phyloP scores from a whole-genome alignment of 2,329 filamentous ascomycete genomes.

The Xylariaceae sp. region DNA sequence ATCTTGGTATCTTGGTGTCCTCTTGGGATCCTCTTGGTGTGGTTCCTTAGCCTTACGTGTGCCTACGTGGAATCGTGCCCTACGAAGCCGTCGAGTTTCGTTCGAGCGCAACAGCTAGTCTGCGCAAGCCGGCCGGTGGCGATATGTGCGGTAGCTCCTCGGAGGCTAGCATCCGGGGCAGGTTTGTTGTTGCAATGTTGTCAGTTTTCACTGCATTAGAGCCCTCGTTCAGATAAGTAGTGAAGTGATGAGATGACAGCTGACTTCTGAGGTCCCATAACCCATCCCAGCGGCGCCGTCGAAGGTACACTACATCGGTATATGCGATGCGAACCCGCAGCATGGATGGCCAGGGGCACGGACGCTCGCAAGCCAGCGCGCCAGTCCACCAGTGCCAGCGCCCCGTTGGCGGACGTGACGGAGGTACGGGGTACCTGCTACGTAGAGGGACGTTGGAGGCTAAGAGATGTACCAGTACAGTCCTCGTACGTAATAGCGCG shows the following conservation, averaged over 20 bases:
- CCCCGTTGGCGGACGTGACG: neutral
- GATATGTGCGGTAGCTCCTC: conserved; percentile 1
- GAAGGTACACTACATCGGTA: neutral
- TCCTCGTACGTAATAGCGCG: neutral
- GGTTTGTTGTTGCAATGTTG: conserved; percentile 1
- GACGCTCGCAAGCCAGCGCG: neutral
- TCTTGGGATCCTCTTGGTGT: no score
- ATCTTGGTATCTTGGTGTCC: no score
- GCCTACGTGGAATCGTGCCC: neutral
- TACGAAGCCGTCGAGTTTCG: neutral
- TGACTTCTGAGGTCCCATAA: conserved; percentile 13
- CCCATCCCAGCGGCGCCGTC: conserved; percentile 5
- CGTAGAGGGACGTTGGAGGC: neutral
- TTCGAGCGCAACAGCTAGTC: neutral
- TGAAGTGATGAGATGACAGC: neutral
- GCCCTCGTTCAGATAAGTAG: neutral
- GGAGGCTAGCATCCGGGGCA: neutral
- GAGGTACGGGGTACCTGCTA: neutral
- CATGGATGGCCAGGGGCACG: neutral
- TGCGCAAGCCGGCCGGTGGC: neutral
- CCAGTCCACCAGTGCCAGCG: no score
- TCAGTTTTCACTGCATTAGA: conserved; percentile 3
- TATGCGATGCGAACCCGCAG: neutral
- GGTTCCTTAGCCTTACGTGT: neutral
- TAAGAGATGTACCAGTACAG: neutral